A percentile compares a stretch with the other conserved stretches of the same genome.
Evolutionary conservation across 2,329 filamentous ascomycete species (phyloP).

Genomic region (Fusarium austroafricanum): DNA sequence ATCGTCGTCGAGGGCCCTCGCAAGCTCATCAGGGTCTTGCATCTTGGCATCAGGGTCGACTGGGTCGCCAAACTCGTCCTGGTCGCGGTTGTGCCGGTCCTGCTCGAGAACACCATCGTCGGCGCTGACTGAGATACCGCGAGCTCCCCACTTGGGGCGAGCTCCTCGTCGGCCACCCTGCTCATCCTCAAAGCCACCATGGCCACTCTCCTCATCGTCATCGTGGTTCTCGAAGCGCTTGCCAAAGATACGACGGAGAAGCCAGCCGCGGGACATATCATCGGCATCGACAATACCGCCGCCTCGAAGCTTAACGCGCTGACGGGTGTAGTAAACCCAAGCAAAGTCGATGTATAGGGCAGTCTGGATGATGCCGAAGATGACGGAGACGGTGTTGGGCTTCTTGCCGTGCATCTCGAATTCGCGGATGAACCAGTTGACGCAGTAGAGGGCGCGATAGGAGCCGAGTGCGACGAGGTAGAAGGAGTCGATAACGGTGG

Average conservation of each 20-base stretch:
- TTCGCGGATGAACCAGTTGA: slow-evolving; percentile 87
- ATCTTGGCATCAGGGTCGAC: slow-evolving; percentile 73
- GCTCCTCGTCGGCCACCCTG: slow-evolving; percentile 46
- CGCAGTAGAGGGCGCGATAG: slow-evolving; percentile 88
- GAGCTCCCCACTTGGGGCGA: slow-evolving; percentile 70
- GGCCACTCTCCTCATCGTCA: slow-evolving; percentile 70
- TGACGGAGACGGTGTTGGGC: slow-evolving; percentile 78
- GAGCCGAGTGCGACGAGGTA: slow-evolving; percentile 89
- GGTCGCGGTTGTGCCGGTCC: slow-evolving; percentile 60
- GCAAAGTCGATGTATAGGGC: slow-evolving; percentile 93
- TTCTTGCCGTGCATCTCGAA: slow-evolving; percentile 67
- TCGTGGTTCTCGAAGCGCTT: slow-evolving; percentile 61
- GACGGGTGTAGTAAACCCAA: slow-evolving; percentile 95
- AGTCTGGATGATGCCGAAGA: slow-evolving; percentile 91
- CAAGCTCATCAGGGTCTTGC: slow-evolving; percentile 74
- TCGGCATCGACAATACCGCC: slow-evolving; percentile 92
- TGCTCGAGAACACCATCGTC: slow-evolving; percentile 69
- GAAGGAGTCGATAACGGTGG: slow-evolving; percentile 96
- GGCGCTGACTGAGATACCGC: slow-evolving; percentile 74
- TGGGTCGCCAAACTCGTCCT: slow-evolving; percentile 58
- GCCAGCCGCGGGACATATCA: slow-evolving; percentile 85
- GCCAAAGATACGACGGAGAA: slow-evolving; percentile 82
- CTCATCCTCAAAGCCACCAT: slow-evolving; percentile 58
- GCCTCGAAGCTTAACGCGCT: slow-evolving; percentile 89
- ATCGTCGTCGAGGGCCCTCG: slow-evolving; percentile 68